phyloP scores from a whole-genome alignment of 202 grass and related monocot species.

The Schoenoplectus tabernaemontani region DNA sequence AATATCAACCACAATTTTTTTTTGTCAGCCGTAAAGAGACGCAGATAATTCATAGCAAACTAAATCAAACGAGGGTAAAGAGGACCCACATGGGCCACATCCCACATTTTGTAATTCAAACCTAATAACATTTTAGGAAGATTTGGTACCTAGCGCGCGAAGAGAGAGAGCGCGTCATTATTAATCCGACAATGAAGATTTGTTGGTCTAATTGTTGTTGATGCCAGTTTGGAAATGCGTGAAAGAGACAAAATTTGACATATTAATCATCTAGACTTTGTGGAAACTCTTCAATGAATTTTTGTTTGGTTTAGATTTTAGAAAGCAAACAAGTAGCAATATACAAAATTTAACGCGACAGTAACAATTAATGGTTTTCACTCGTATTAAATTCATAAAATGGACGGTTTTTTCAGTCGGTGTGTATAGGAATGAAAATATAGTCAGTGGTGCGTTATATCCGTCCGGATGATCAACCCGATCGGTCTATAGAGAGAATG shows the following conservation, averaged over 20 bases:
- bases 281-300: neutral
- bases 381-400: neutral
- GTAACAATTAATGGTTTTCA: neutral
- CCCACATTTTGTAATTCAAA: conserved; percentile 15
- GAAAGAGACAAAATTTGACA: conserved; percentile 9
- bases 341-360: neutral
- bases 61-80: neutral
- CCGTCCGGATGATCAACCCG: too few species aligned
- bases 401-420: neutral
- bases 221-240: neutral
- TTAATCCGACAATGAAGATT: conserved; percentile 18
- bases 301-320: neutral
- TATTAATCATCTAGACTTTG: neutral
- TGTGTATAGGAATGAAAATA: too few species aligned
- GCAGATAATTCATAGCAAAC: neutral
- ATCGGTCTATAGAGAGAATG: too few species aligned
- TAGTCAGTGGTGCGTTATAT: too few species aligned
- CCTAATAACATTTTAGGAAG: conserved; percentile 3
- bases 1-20: too few species aligned
- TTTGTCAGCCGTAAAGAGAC: too few species aligned
- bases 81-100: conserved; percentile 4
- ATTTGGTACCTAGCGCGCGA: neutral
- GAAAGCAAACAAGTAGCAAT: neutral
- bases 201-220: neutral
- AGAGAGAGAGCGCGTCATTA: neutral